These are phyloP conservation scores for Kalaharituber pfeilii DNA, from an alignment of 2,329 filamentous ascomycete species.

Conservation along the genomic window DNA sequence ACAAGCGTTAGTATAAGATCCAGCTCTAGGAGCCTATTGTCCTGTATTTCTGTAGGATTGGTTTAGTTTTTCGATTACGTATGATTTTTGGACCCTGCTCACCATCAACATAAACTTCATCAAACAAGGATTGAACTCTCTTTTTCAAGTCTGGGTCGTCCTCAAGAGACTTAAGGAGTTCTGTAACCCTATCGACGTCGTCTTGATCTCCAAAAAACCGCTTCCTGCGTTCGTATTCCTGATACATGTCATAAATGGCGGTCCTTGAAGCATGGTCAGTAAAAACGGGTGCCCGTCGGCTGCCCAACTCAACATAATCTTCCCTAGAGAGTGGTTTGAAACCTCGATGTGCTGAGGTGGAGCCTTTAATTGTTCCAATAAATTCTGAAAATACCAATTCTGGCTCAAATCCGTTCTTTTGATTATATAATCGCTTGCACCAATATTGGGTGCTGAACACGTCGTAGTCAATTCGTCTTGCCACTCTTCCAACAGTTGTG, in stretches of 20 bases:
- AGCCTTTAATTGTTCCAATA: slow-evolving; percentile 25
- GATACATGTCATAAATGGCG: not conserved
- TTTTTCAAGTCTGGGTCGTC: not conserved
- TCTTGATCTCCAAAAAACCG: not conserved
- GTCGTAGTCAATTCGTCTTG: not conserved
- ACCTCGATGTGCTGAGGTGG: not conserved
- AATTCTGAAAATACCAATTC: slow-evolving; percentile 24
- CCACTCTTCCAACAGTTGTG: not conserved
- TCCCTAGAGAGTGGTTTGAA: not conserved
- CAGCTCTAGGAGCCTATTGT: slow-evolving; percentile 24
- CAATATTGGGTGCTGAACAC: not conserved
- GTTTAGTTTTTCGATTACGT: too few relatives aligned
- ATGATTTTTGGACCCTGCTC: too few relatives aligned
- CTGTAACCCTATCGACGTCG: not conserved
- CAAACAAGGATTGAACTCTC: not conserved
- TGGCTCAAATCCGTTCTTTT: slow-evolving; percentile 13
- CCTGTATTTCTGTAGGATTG: slow-evolving; percentile 25
- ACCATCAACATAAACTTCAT: too few relatives aligned
- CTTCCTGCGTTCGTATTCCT: not conserved
- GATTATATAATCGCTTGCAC: slow-evolving; percentile 17
- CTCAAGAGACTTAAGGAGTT: too few relatives aligned
- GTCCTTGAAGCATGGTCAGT: not conserved
- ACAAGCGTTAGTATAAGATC: slow-evolving; percentile 22
- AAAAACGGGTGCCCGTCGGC: not conserved
- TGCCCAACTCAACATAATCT: not conserved